Conservation (phyloP, 495 filamentous ascomycete species). For the Astrothelium macrocarpum region DNA sequence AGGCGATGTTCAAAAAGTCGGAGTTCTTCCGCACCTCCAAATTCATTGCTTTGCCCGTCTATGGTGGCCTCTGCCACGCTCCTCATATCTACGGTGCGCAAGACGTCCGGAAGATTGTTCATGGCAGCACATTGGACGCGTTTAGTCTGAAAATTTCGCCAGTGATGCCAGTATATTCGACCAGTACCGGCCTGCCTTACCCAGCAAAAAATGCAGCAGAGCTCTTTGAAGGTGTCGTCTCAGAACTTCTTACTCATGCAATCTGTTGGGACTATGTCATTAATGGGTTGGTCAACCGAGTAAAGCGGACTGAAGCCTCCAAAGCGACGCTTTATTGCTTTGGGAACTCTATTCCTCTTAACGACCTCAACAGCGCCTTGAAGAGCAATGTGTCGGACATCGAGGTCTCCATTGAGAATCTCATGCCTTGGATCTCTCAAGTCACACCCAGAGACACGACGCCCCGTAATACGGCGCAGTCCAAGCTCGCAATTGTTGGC, state of each 20-base stretch:
- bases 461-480: background rate
- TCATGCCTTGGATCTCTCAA: background rate
- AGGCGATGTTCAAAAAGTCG: constrained; percentile 27
- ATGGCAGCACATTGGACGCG: constrained; percentile 6
- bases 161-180: constrained; percentile 11
- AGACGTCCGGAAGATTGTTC: constrained; percentile 25
- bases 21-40: constrained; percentile 30
- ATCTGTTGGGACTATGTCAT: constrained; percentile 12
- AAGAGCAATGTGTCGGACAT: background rate
- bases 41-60: constrained; percentile 28
- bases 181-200: constrained; percentile 12
- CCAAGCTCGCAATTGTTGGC: constrained; percentile 25
- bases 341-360: constrained; percentile 1
- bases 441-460: background rate
- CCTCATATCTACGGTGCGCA: constrained; percentile 31
- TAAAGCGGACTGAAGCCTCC: background rate
- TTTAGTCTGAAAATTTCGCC: background rate
- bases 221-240: constrained; percentile 7
- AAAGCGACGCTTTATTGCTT: background rate
- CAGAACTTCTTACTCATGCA: constrained; percentile 13
- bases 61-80: constrained; percentile 37
- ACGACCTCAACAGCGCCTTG: background rate
- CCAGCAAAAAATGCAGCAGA: constrained; percentile 8
- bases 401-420: background rate
- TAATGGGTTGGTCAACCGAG: background rate